These are phyloP conservation scores for Porodaedalea pini DNA, from an alignment of 1,284 basidiomycete species.

Conservation along the genomic window DNA sequence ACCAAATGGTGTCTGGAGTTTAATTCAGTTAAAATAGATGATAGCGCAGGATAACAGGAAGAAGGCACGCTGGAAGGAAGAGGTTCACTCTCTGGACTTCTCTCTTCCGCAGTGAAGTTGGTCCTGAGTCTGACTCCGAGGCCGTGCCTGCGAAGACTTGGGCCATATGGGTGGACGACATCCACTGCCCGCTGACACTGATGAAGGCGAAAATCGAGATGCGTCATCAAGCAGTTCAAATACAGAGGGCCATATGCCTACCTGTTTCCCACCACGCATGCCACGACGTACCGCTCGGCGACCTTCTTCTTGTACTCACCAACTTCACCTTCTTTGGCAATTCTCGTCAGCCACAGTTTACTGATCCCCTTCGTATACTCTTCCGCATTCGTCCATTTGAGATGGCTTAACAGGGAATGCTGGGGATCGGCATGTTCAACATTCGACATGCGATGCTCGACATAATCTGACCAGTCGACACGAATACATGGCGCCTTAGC, in stretches of 20 bases:
- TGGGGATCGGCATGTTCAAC: slow-evolving; percentile 10
- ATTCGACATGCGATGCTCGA: slow-evolving; percentile 31
- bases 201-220: background rate
- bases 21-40: background rate
- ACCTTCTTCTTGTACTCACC: slow-evolving; percentile 43
- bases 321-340: slow-evolving; percentile 40
- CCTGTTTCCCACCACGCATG: slow-evolving; percentile 68
- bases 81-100: slow-evolving; percentile 41
- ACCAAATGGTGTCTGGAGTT: slow-evolving; percentile 61
- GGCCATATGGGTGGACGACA: slow-evolving; percentile 59
- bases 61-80: slow-evolving; percentile 57
- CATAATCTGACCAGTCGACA: slow-evolving; percentile 61
- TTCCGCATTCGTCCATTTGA: slow-evolving; percentile 63
- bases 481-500: slow-evolving; percentile 35
- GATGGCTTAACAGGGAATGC: slow-evolving; percentile 32
- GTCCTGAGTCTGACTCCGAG: slow-evolving; percentile 12
- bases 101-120: slow-evolving; percentile 21
- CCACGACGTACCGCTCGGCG: slow-evolving; percentile 60
- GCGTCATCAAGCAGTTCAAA: background rate
- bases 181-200: slow-evolving; percentile 65
- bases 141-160: slow-evolving; percentile 57
- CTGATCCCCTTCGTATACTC: slow-evolving; percentile 68
- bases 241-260: slow-evolving; percentile 26
- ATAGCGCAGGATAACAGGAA: background rate
- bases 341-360: slow-evolving; percentile 52